A percentile compares a stretch with the other conserved stretches of the same genome.
phyloP scores from a whole-genome alignment of 208 protist species.

The Trypanosoma platydactyli region DNA sequence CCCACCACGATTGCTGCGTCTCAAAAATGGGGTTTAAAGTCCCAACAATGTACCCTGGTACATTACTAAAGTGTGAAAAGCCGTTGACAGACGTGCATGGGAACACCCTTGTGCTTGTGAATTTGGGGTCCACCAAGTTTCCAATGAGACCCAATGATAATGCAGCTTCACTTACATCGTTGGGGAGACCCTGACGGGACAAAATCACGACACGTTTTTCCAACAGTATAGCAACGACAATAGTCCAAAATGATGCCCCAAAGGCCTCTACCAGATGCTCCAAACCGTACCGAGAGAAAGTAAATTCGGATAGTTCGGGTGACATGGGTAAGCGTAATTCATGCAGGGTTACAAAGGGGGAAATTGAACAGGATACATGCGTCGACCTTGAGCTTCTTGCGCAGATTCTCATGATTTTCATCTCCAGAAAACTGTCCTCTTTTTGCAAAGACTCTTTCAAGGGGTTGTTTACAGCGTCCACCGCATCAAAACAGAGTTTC shows the following conservation, averaged over 20 bases:
- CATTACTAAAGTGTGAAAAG: slow-evolving; percentile 50
- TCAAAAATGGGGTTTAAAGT: slow-evolving; percentile 86
- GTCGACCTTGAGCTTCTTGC: slow-evolving; percentile 16
- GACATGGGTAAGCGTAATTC: slow-evolving; percentile 50
- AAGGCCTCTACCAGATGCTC: slow-evolving; percentile 61
- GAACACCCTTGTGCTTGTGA: slow-evolving; percentile 72
- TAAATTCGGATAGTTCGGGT: slow-evolving; percentile 49
- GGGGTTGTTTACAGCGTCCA: slow-evolving; percentile 36
- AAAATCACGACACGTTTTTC: slow-evolving; percentile 82
- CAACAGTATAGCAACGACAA: slow-evolving; percentile 57
- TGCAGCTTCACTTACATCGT: slow-evolving; percentile 73
- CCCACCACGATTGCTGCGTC: slow-evolving; percentile 63
- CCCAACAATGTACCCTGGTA: slow-evolving; percentile 77
- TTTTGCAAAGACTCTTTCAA: slow-evolving; percentile 29
- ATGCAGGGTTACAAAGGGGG: slow-evolving; percentile 50
- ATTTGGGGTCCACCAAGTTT: slow-evolving; percentile 60
- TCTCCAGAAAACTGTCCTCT: slow-evolving; percentile 3
- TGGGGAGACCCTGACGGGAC: slow-evolving; percentile 48
- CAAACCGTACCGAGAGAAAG: slow-evolving; percentile 54
- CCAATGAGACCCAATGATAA: slow-evolving; percentile 67
- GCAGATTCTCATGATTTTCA: slow-evolving; percentile 18
- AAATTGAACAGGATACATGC: slow-evolving; percentile 42
- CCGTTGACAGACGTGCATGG: slow-evolving; percentile 76
- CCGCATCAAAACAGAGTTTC: slow-evolving; percentile 52
- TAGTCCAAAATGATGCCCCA: slow-evolving; percentile 54